These are phyloP conservation scores for Casuarina equisetifolia DNA, from an alignment of 306 rosid genomes.

Conservation along the genomic window DNA sequence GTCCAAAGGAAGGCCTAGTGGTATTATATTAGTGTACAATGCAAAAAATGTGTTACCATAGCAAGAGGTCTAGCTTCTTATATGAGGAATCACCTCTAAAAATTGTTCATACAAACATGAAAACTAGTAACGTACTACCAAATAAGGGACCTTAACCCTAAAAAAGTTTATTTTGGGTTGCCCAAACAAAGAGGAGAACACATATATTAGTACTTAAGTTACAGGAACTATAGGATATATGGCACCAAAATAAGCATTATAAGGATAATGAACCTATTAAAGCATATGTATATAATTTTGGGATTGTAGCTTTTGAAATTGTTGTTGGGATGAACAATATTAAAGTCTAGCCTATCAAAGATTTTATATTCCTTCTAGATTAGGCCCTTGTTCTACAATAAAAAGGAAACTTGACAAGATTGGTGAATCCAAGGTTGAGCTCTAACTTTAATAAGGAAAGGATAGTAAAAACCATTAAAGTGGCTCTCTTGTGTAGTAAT, in stretches of 20 bases:
- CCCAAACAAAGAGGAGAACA: slow-evolving; percentile 72
- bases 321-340: slow-evolving; percentile 49
- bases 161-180: slow-evolving; percentile 79
- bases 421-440: slow-evolving; percentile 57
- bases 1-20: slow-evolving; percentile 25
- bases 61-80: slow-evolving; percentile 77
- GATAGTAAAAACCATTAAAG: slow-evolving; percentile 42
- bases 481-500: slow-evolving; percentile 58
- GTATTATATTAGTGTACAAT: slow-evolving; percentile 59
- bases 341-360: slow-evolving; percentile 37
- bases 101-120: slow-evolving; percentile 80
- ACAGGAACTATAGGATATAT: slow-evolving; percentile 71
- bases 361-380: slow-evolving; percentile 64
- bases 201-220: slow-evolving; percentile 69
- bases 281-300: slow-evolving; percentile 65
- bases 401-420: slow-evolving; percentile 34
- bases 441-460: slow-evolving; percentile 40
- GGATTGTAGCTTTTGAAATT: slow-evolving; percentile 58
- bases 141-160: slow-evolving; percentile 63
- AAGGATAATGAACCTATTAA: slow-evolving; percentile 48
- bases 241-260: slow-evolving; percentile 78
- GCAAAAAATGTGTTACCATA: slow-evolving; percentile 61
- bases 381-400: slow-evolving; percentile 46
- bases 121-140: slow-evolving; percentile 70
- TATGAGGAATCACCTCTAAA: slow-evolving; percentile 70